Conservation (phyloP, 208 protist species). For the Leishmania turanica region DNA sequence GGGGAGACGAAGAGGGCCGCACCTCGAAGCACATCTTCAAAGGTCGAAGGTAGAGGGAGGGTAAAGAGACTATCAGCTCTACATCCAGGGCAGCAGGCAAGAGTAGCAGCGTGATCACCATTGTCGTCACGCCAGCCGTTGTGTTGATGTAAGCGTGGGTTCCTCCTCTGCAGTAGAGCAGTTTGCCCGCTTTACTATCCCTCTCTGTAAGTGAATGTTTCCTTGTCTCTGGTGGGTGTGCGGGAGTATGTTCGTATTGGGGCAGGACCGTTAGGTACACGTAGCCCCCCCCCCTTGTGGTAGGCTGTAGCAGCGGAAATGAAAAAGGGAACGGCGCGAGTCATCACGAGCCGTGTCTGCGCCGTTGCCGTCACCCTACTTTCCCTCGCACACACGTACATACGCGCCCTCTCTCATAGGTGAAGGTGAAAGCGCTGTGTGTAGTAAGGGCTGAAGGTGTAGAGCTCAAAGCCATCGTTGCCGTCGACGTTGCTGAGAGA, state of each 20-base stretch:
- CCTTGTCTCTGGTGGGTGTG: neutral
- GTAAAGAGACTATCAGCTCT: neutral
- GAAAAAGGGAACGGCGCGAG: neutral
- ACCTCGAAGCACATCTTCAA: neutral
- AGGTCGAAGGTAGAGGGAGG: neutral
- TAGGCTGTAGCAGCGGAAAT: neutral
- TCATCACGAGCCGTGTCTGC: neutral
- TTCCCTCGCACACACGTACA: neutral
- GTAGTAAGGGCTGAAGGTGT: slow-evolving; percentile 19
- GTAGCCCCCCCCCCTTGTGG: neutral
- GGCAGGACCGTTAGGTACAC: neutral
- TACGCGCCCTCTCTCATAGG: neutral
- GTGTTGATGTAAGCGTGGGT: neutral
- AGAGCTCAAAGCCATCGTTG: slow-evolving; percentile 18
- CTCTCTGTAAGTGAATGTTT: neutral
- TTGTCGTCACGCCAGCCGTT: neutral
- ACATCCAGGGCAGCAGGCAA: neutral
- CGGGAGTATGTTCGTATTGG: neutral
- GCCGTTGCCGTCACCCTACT: neutral
- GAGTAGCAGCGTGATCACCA: neutral
- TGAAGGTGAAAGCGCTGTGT: slow-evolving; percentile 25
- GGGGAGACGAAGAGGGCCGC: neutral
- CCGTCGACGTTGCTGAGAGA: slow-evolving; percentile 3
- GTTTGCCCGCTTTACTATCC: neutral
- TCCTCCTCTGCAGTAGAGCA: neutral